phyloP scores from a whole-genome alignment of 129 eudicot genomes.

The Lactuca saligna region DNA sequence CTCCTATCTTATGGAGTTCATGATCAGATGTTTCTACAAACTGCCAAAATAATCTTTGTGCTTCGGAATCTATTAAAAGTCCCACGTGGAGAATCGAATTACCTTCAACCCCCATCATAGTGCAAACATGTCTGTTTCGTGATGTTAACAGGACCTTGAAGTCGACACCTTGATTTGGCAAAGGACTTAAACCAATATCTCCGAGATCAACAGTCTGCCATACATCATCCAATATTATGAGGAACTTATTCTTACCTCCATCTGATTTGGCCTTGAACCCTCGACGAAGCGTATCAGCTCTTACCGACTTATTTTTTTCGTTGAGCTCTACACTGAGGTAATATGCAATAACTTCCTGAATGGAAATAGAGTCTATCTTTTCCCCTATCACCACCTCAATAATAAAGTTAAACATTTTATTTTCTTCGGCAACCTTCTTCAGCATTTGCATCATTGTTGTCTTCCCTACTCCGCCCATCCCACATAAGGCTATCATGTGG shows the following conservation, averaged over 20 bases:
- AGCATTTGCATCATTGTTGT: slow-evolving; percentile 13
- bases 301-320: not conserved
- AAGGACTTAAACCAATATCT: slow-evolving; percentile 13
- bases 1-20: not conserved
- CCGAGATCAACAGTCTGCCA: not conserved
- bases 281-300: not conserved
- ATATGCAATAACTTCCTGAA: slow-evolving; percentile 7
- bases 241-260: not conserved
- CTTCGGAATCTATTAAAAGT: not conserved
- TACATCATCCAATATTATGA: slow-evolving; percentile 6
- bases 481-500: slow-evolving; percentile 18
- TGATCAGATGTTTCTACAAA: not conserved
- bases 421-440: not conserved
- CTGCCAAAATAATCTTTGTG: not conserved
- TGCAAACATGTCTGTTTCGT: not conserved
- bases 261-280: not conserved
- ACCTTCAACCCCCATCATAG: not conserved
- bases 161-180: slow-evolving; percentile 6
- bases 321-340: not conserved
- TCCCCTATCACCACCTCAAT: slow-evolving; percentile 1
- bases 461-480: slow-evolving; percentile 23
- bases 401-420: slow-evolving; percentile 4
- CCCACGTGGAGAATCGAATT: not conserved
- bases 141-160: slow-evolving; percentile 6
- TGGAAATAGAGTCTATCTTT: not conserved